Evolutionary conservation across 257 asterid genomes (phyloP), one percentile per base, ranked within the genome.

Genomic region (Solanum chiquidenum): DNA sequence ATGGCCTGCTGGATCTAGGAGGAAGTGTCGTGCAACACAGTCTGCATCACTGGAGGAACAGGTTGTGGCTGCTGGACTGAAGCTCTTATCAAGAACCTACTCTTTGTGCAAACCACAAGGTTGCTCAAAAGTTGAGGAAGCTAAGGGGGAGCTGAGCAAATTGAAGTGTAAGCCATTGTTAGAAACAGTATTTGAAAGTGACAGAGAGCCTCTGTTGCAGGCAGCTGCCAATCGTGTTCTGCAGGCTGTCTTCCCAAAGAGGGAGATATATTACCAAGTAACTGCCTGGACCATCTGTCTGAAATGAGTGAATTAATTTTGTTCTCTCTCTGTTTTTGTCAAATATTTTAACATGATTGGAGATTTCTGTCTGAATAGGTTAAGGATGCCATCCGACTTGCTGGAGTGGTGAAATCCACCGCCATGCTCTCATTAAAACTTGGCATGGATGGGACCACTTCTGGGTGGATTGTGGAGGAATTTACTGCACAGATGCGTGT

Each of bases 401-500:
- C 90, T 87, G 99, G 98, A 83, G 99, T 96, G 68, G 99, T 97
- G 89, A 96, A 97, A 90, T 95, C 98, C 87, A 96, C 98, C 27
- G 76, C 92, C 69, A 40, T 90, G 52, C 98, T 97, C 90, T 94
- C 93, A 25, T 95, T 95, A 21, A 96, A 93, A 90, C 91, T 97
- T 90, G 99, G 98, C 46, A 91, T 90, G 90, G 99, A 98, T 88
- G 98, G 95, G 91, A 93, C 90, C 85, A 90, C 98, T 58, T 88
- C 98, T 68, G 96, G 95, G 76, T 97, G 99, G 99, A 93, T 96
- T 46, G 91, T 96, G 75, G 98, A 96, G 93, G 98, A 94, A 93
- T 97, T 97, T 85, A 97, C 98, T 1, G 94, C 95, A 29, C 99
- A 96, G 89, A 97, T 97, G 99, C 98, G 97, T 79, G 98, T 98